Base-by-base conservation (phyloP, 345 rosid species). In the Corchorus olitorius region DNA sequence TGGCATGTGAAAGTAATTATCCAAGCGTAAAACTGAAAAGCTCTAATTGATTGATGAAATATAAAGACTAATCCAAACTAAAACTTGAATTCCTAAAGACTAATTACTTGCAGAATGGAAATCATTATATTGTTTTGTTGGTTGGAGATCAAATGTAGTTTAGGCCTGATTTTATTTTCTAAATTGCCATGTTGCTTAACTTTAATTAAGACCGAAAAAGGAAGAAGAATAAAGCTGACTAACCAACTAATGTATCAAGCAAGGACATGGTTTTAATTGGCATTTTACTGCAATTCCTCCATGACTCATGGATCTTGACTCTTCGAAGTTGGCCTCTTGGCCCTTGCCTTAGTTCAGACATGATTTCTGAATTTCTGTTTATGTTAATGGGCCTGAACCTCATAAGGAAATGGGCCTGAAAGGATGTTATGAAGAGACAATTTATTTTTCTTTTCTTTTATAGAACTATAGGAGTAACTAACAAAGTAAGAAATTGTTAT, bases 1-100 rank as follows among this genome's bases (percentile, higher is more conserved):
- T n/a, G n/a, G 72, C 72, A 68, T 34, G 27, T 70, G 74, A 68
- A 68, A 20, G 19, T 69, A 5, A 69, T 33, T 16, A 50, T 27
- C 4, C n/a, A n/a, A n/a, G n/a, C n/a, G n/a, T n/a, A 34, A 20
- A 3, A 9, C 62, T 20, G 10, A 1, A n/a, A 58, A 16, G 56
- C 34, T 8, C 5, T 17, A 19, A 19, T 58, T 37, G 39, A 37
- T 12, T 4, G 19, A 13, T 45, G 54, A 20, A 20, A 46, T 33
- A 20, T 66, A 15, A 46, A 22, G 71, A 27, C 6, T 6, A 69
- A 49, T 34, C 20, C 52, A 33, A 50, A n/a, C n/a, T n/a, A n/a
- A n/a, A n/a, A 70, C 46, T 34, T 35, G 33, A 67, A 22, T 69
- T 33, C 45, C 53, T 68, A 27, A 11, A 45, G 69, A 39, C 11